phyloP scores from a whole-genome alignment of 768 basidiomycete species.

The Russula sp. region DNA sequence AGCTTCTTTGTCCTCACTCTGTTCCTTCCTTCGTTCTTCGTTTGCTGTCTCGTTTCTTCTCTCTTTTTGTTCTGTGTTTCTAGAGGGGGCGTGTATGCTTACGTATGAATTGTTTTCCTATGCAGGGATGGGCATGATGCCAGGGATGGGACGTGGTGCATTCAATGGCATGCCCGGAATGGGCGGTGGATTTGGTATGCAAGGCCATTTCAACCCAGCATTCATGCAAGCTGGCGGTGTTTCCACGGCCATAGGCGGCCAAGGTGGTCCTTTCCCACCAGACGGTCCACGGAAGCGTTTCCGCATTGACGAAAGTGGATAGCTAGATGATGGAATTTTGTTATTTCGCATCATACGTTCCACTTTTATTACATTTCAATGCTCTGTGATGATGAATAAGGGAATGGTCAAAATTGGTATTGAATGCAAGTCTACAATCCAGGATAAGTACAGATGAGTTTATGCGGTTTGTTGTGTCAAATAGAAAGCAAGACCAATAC shows the following conservation, averaged over 20 bases:
- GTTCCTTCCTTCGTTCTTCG: constrained; percentile 15
- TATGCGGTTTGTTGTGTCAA: constrained; percentile 6
- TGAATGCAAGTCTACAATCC: background rate
- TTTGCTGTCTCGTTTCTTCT: constrained; percentile 23
- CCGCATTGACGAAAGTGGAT: constrained; percentile 46
- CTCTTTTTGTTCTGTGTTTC: constrained; percentile 20
- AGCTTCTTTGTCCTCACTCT: constrained; percentile 25
- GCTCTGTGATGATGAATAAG: background rate
- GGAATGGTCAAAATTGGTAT: constrained; percentile 5
- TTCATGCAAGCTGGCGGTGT: constrained; percentile 45
- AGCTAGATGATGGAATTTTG: constrained; percentile 24
- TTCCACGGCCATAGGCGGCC: constrained; percentile 12
- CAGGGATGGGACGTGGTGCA: constrained; percentile 22
- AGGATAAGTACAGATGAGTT: constrained; percentile 12
- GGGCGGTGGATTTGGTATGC: constrained; percentile 41
- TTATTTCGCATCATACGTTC: constrained; percentile 2
- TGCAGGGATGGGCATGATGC: constrained; percentile 51
- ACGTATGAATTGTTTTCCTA: constrained; percentile 32
- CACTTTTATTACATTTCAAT: background rate
- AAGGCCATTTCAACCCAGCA: constrained; percentile 71
- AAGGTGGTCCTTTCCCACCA: constrained; percentile 35
- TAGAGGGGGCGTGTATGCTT: constrained; percentile 36
- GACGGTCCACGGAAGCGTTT: constrained; percentile 52
- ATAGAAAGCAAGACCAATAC: background rate
- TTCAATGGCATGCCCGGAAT: constrained; percentile 21